Percentiles rank a stretch among this genome's conserved stretches.
Conservation (phyloP, 2,329 filamentous ascomycete species). For the Aspergillus japonicus region DNA sequence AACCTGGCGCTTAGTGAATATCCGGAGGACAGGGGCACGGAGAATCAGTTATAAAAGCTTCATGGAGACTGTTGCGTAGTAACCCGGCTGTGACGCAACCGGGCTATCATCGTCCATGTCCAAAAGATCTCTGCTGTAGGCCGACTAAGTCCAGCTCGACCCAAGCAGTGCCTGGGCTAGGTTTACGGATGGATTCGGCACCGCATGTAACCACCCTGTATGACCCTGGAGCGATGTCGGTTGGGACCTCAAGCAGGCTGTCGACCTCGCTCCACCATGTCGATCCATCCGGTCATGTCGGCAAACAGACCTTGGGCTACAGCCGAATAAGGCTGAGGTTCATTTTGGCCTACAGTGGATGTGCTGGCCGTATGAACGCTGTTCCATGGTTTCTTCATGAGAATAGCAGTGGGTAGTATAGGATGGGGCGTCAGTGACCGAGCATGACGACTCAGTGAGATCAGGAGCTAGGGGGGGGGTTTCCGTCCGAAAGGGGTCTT, state of each 20-base stretch:
- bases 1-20: background rate
- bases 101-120: background rate
- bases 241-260: background rate
- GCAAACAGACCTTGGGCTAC: background rate
- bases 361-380: background rate
- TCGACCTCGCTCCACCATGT: background rate
- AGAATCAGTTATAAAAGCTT: background rate
- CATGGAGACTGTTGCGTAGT: background rate
- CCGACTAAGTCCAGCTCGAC: background rate
- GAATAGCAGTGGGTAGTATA: background rate
- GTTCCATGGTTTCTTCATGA: background rate
- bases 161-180: background rate
- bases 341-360: background rate
- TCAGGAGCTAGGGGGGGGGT: background rate
- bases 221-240: background rate
- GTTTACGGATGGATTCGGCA: background rate
- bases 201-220: background rate
- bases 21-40: background rate
- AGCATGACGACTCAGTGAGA: background rate
- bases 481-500: background rate
- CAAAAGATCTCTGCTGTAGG: background rate
- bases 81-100: slow-evolving; percentile 3
- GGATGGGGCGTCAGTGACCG: background rate
- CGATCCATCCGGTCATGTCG: background rate
- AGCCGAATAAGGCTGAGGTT: background rate